A percentile compares a stretch with the other conserved stretches of the same genome.
Conservation (phyloP, 148 eudicot species). For the Simmondsia chinensis region DNA sequence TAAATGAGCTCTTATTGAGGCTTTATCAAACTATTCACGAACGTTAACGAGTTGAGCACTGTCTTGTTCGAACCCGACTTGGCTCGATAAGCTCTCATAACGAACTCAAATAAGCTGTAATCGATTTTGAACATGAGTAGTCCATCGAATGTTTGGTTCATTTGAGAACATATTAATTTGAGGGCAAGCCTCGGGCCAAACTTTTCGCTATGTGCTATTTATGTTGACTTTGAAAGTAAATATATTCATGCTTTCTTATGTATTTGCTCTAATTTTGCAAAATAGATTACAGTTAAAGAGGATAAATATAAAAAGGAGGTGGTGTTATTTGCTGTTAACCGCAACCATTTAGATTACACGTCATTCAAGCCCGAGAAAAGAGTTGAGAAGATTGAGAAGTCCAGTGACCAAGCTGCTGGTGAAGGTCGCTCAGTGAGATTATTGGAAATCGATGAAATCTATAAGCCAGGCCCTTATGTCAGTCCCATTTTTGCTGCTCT, state of each 20-base stretch:
- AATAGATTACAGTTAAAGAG: conserved; percentile 90
- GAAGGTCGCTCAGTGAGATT: conserved; percentile 30
- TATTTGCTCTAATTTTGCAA: conserved; percentile 4
- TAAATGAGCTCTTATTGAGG: no score
- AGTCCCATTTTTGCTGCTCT: conserved; percentile 65
- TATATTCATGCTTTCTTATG: conserved; percentile 1
- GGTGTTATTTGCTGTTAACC: conserved; percentile 53
- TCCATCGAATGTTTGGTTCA: no score
- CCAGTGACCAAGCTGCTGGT: conserved; percentile 20
- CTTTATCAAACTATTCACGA: no score
- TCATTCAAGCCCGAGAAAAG: conserved; percentile 81
- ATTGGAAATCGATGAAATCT: conserved; percentile 67
- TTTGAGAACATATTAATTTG: no score
- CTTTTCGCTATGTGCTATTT: no score
- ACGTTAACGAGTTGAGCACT: no score
- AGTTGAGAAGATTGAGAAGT: conserved; percentile 47
- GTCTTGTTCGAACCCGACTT: no score
- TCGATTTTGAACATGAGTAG: no score
- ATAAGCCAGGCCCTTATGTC: conserved; percentile 78
- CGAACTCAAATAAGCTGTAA: no score
- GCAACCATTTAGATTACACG: conserved; percentile 59
- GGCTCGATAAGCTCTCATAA: no score
- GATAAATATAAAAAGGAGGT: conserved; percentile 90
- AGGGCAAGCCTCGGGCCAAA: no score
- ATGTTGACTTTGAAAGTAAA: no score